phyloP scores from a whole-genome alignment of 2,329 filamentous ascomycete species.

The Amauroascus verrucosus region DNA sequence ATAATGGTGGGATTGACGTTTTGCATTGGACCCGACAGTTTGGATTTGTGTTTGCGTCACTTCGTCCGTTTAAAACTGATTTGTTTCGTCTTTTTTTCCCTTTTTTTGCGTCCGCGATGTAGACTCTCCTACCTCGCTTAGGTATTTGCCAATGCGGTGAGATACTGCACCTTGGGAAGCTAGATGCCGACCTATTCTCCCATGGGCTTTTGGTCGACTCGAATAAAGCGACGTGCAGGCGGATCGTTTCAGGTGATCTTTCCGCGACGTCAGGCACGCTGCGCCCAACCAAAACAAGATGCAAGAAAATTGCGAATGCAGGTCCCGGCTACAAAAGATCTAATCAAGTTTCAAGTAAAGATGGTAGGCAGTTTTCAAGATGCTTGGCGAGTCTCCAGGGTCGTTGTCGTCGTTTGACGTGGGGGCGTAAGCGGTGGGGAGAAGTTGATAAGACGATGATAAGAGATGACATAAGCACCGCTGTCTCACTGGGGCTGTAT shows the following conservation, averaged over 20 bases:
- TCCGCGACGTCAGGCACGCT: neutral
- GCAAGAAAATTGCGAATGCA: neutral
- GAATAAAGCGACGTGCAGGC: neutral
- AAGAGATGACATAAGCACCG: constrained; percentile 1
- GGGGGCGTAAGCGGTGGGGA: neutral
- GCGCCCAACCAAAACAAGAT: neutral
- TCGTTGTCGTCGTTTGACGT: neutral
- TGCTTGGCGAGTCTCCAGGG: neutral
- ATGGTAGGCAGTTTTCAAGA: neutral
- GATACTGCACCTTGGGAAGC: neutral
- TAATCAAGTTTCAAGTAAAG: neutral
- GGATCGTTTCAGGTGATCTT: neutral
- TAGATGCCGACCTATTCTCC: neutral
- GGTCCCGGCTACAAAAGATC: neutral
- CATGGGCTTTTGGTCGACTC: too few species aligned
- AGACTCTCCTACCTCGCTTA: neutral
- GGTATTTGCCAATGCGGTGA: neutral
- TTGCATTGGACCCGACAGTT: constrained; percentile 24
- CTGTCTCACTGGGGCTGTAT: neutral
- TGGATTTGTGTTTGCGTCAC: neutral
- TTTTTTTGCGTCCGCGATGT: neutral
- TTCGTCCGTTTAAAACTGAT: neutral
- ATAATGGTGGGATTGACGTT: constrained; percentile 93
- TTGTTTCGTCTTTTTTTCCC: neutral
- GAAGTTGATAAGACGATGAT: neutral